Conservation (phyloP, 2,329 filamentous ascomycete genomes). For the Claviceps capensis region DNA sequence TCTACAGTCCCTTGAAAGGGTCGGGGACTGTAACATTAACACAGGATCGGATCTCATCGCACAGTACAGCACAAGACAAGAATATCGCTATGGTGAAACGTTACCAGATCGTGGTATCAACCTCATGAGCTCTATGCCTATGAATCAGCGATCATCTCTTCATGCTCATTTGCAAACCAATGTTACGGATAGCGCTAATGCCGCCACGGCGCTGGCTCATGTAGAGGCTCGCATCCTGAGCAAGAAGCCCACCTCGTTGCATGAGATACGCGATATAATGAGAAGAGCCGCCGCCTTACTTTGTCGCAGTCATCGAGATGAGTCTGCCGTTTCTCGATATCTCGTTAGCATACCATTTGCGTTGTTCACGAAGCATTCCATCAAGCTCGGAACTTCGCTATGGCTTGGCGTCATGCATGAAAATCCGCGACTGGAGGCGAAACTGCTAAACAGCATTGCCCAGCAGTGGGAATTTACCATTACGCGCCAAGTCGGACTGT, state of each 20-base stretch:
- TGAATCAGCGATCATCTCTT: constrained; percentile 38
- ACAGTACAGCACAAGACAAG: constrained; percentile 92
- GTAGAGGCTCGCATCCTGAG: constrained; percentile 58
- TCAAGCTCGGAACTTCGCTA: constrained; percentile 86
- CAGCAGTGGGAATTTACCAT: constrained; percentile 86
- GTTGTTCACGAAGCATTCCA: constrained; percentile 86
- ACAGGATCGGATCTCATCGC: constrained; percentile 92
- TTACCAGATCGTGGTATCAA: constrained; percentile 55
- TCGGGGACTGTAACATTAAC: constrained; percentile 65
- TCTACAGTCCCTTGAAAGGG: constrained; percentile 64
- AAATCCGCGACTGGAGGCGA: constrained; percentile 75
- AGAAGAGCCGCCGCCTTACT: constrained; percentile 75
- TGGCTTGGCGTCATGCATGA: constrained; percentile 98
- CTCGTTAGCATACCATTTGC: constrained; percentile 87
- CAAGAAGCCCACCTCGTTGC: constrained; percentile 55
- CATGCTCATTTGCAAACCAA: constrained; percentile 25
- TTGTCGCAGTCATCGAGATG: constrained; percentile 62
- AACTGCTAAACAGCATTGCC: constrained; percentile 73
- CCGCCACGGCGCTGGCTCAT: constrained; percentile 52
- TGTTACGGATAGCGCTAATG: constrained; percentile 42
- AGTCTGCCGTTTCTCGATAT: constrained; percentile 69
- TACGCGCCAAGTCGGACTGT: constrained; percentile 64
- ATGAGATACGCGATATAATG: constrained; percentile 67
- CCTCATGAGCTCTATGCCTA: constrained; percentile 46
- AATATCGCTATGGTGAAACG: constrained; percentile 78